A percentile compares a stretch with the other conserved stretches of the same genome.
Evolutionary conservation across 495 filamentous ascomycete genomes (phyloP).

Genomic region (Chaetomidium leptoderma): DNA sequence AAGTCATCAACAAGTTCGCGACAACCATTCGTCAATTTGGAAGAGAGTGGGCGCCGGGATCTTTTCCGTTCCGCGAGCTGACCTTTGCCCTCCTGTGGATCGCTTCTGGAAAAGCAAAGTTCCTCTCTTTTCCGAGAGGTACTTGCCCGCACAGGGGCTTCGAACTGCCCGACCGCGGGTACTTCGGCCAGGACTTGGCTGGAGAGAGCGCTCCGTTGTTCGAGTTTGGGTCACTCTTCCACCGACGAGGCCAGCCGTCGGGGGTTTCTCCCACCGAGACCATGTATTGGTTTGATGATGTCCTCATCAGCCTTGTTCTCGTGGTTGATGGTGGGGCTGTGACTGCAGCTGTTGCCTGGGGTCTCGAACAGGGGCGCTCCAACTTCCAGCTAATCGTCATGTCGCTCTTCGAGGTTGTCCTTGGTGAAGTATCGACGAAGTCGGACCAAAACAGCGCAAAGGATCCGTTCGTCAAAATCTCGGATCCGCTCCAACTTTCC

Average conservation of each 20-base stretch:
- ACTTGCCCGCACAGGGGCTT: background rate
- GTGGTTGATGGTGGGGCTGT: background rate
- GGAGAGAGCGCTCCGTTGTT: background rate
- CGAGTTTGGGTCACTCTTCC: background rate
- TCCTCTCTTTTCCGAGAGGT: background rate
- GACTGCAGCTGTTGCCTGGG: background rate
- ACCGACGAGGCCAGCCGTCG: background rate
- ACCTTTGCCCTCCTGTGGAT: background rate
- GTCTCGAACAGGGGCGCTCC: background rate
- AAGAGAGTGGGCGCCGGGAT: background rate
- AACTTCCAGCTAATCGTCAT: background rate
- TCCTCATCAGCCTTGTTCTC: background rate
- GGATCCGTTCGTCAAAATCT: background rate
- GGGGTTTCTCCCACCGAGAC: background rate
- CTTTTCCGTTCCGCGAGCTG: background rate
- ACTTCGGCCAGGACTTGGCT: background rate
- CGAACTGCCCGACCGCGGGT: background rate
- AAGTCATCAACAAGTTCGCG: background rate
- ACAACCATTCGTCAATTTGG: background rate
- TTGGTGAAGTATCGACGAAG: background rate
- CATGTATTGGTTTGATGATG: background rate
- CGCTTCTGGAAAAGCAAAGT: background rate
- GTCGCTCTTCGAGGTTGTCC: background rate
- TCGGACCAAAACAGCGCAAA: background rate
- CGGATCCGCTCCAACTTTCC: background rate